Percentiles rank a stretch among this genome's conserved stretches.
phyloP scores from a whole-genome alignment of 2,329 filamentous ascomycete genomes.

The Ustulina deusta region DNA sequence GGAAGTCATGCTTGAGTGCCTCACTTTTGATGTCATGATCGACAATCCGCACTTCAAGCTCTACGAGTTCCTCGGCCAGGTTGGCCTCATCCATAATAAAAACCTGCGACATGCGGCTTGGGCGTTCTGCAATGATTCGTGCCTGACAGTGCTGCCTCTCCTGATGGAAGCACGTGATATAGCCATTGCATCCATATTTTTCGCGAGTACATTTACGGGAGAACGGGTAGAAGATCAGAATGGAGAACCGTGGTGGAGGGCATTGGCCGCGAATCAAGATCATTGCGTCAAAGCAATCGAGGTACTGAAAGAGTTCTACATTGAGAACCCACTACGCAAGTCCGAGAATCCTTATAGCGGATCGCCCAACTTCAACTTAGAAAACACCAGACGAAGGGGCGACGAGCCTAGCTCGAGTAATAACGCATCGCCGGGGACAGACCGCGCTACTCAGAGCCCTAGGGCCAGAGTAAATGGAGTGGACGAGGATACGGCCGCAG shows the following conservation, averaged over 20 bases:
- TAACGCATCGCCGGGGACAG: slow-evolving; percentile 62
- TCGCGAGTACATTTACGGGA: slow-evolving; percentile 80
- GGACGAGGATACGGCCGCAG: slow-evolving; percentile 50
- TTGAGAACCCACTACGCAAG: slow-evolving; percentile 72
- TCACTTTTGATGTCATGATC: slow-evolving; percentile 94
- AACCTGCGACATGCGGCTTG: slow-evolving; percentile 85
- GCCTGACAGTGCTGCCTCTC: slow-evolving; percentile 85
- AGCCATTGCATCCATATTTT: slow-evolving; percentile 87
- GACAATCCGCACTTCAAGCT: slow-evolving; percentile 89
- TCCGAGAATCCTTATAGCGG: slow-evolving; percentile 63
- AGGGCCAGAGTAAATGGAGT: slow-evolving; percentile 55
- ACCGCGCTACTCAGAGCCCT: slow-evolving; percentile 64
- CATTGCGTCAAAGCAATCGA: slow-evolving; percentile 80
- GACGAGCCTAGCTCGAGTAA: slow-evolving; percentile 62
- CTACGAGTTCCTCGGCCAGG: slow-evolving; percentile 81
- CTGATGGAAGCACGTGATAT: slow-evolving; percentile 83
- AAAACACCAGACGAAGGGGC: slow-evolving; percentile 63
- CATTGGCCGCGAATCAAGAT: slow-evolving; percentile 76
- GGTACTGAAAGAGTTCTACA: slow-evolving; percentile 77
- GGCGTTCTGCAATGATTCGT: slow-evolving; percentile 93
- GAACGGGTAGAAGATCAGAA: slow-evolving; percentile 81
- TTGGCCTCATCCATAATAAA: slow-evolving; percentile 83
- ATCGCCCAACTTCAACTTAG: slow-evolving; percentile 68
- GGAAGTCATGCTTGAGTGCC: slow-evolving; percentile 87
- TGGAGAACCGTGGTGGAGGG: slow-evolving; percentile 88